Evolutionary conservation across 148 eudicot species (phyloP), one percentile per base, ranked within the genome.

Genomic region (Vaccinium darrowii): DNA sequence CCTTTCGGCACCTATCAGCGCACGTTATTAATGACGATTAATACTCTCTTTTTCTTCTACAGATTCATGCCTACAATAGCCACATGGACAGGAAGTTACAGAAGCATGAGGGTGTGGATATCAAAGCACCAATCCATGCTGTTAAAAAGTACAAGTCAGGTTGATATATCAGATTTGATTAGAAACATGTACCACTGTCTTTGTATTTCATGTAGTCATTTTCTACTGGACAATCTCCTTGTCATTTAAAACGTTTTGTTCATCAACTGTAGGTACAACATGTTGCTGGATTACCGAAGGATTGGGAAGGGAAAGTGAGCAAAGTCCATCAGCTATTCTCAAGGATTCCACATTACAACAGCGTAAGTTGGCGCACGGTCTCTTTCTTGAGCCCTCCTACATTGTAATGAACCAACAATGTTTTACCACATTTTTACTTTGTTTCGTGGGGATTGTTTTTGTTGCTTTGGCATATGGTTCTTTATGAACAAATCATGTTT

Each of bases 61-160:
- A 94, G 99, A 58, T 97, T 95, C 72, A 76, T 88, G 84, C 97
- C 98, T n/a, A 97, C 99, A 47, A 86, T 97, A 83, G 74, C 93
- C 56, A 94, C 98, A 12, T 95, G 98, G 97, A 93, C 94, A 10
- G 99, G 99, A 85, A 93, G 94, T 86, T 85, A 90, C 85, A 87
- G 99, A 88, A 95, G 98, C 84, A 93, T 97, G 88, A 93, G 84
- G 86, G 98, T 93, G 43, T 95, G 98, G 95, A 87, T 94, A 85
- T 92, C 97, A 3, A 94, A 94, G 84, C 94, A 94, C 84, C 93
- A 92, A 67, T 89, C 93, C 14, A 83, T 90, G 94, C 94, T 92
- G 89, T 82, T 88, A 19, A 97, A 91, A 88, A 92, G 84, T 71
- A 85, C 92, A 84, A 77, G 89, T 86, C 94, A 94, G 92, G 98